Percentiles rank a stretch among this genome's conserved stretches.
These are phyloP conservation scores for Yamadazyma sp. DNA, from an alignment of 805 yeast species.

Conservation along the genomic window DNA sequence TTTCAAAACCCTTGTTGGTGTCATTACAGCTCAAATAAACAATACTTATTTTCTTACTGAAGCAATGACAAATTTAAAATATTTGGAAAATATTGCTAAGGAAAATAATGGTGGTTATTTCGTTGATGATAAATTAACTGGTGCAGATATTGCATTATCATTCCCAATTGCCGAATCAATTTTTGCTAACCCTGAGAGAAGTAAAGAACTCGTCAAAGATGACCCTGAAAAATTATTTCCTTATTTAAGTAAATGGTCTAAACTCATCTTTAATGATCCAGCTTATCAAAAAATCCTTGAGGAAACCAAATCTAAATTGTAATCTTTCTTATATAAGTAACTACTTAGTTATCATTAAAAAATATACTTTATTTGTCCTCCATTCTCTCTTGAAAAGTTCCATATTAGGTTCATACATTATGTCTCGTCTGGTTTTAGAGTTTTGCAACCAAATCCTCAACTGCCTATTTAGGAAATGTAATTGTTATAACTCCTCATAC, in stretches of 20 bases:
- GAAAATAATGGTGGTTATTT: conserved; percentile 31
- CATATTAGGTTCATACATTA: too few species aligned
- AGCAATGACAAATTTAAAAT: conserved; percentile 20
- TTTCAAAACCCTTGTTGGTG: conserved; percentile 17
- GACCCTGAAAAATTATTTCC: conserved; percentile 17
- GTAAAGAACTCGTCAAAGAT: conserved; percentile 12
- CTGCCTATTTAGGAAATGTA: too few species aligned
- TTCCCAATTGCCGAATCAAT: conserved; percentile 39
- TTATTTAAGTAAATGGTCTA: conserved; percentile 21
- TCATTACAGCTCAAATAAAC: conserved; percentile 22
- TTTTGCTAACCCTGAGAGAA: conserved; percentile 22
- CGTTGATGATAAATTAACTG: conserved; percentile 50
- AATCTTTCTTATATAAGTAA: too few species aligned
- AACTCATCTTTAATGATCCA: conserved; percentile 8
- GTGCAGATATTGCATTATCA: conserved; percentile 53
- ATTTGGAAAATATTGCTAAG: conserved; percentile 27
- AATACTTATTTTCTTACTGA: conserved; percentile 25
- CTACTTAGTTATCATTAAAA: too few species aligned
- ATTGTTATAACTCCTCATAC: too few species aligned
- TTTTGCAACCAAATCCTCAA: too few species aligned
- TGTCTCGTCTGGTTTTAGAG: too few species aligned
- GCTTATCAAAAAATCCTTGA: conserved; percentile 3
- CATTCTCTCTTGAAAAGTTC: too few species aligned
- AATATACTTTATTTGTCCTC: too few species aligned
- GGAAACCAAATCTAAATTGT: conserved; percentile 4